These are phyloP conservation scores for Bipolaris bicolor DNA, from an alignment of 2,329 filamentous ascomycete species.

Conservation along the genomic window DNA sequence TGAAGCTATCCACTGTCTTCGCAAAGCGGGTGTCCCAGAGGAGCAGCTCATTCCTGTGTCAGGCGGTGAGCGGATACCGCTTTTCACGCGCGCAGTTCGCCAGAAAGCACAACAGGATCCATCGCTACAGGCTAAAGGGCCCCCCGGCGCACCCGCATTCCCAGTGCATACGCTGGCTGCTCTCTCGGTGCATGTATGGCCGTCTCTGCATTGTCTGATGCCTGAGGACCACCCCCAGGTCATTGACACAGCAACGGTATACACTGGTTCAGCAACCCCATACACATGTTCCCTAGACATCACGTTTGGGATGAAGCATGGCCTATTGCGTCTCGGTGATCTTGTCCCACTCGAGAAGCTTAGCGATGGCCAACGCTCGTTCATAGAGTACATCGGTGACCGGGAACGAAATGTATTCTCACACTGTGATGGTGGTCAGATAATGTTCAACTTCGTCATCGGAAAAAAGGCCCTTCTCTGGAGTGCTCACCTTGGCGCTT, in stretches of 20 bases:
- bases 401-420: not conserved
- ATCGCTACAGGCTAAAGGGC: not conserved
- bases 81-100: constrained; percentile 7
- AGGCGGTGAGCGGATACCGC: constrained; percentile 12
- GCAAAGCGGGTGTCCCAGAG: constrained; percentile 7
- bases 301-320: constrained; percentile 7
- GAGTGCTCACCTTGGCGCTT: constrained; percentile 12
- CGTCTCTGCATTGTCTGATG: constrained; percentile 8
- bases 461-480: not conserved
- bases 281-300: constrained; percentile 13
- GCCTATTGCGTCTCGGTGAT: constrained; percentile 4
- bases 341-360: constrained; percentile 1
- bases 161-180: constrained; percentile 3
- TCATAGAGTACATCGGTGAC: constrained; percentile 4
- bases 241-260: constrained; percentile 4
- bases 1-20: constrained; percentile 10
- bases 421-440: constrained; percentile 10
- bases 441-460: constrained; percentile 13
- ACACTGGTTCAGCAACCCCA: constrained; percentile 1
- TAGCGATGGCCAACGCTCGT: constrained; percentile 6
- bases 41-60: constrained; percentile 7
- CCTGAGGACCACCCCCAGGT: not conserved
- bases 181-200: constrained; percentile 9
- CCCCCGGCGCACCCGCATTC: not conserved
- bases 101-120: not conserved